phyloP scores from a whole-genome alignment of 345 rosid genomes.

The Brassica incana region DNA sequence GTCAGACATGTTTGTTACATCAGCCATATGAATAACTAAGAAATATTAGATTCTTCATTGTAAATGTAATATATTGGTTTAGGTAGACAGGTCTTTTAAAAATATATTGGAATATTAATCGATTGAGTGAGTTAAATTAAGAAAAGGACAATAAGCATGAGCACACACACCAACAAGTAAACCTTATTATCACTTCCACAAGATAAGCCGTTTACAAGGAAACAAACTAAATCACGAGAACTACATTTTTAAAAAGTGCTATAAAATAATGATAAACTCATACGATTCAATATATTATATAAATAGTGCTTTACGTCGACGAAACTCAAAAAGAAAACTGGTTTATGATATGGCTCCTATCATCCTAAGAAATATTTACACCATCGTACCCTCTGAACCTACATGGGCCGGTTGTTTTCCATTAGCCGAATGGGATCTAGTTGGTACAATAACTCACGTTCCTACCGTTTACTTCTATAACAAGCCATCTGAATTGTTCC shows the following conservation, averaged over 20 bases:
- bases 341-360: slow-evolving; percentile 26
- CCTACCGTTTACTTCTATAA: slow-evolving; percentile 65
- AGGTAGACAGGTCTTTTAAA: not conserved
- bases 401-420: slow-evolving; percentile 45
- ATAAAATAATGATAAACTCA: slow-evolving; percentile 6
- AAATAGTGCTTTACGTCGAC: slow-evolving; percentile 12
- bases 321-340: not conserved
- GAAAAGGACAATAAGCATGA: slow-evolving; percentile 30
- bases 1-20: not conserved
- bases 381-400: slow-evolving; percentile 47
- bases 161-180: slow-evolving; percentile 11
- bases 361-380: slow-evolving; percentile 8
- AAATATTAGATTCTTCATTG: not conserved
- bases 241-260: slow-evolving; percentile 2
- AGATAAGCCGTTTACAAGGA: slow-evolving; percentile 27
- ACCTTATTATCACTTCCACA: slow-evolving; percentile 27
- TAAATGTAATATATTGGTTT: not conserved
- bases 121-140: not conserved
- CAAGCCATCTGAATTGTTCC: slow-evolving; percentile 36
- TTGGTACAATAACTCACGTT: slow-evolving; percentile 55
- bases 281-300: slow-evolving; percentile 1
- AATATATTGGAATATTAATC: not conserved
- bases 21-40: not conserved
- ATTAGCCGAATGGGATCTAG: slow-evolving; percentile 58
- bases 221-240: slow-evolving; percentile 40